Conservation (phyloP, 306 rosid species). For the Cicer arietinum region DNA sequence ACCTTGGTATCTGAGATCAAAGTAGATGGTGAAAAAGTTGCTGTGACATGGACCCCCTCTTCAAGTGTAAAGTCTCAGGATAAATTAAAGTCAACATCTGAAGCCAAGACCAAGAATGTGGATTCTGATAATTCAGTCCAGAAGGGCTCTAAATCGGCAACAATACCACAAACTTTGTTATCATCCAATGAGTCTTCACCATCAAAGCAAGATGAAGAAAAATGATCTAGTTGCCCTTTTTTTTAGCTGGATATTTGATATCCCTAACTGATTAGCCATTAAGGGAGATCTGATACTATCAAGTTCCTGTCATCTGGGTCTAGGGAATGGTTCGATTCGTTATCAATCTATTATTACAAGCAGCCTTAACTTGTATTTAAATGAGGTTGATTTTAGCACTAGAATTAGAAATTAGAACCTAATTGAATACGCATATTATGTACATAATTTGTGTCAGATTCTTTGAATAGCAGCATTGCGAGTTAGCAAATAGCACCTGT, state of each 20-base stretch:
- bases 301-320: neutral
- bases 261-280: slow-evolving; percentile 1
- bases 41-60: slow-evolving; percentile 44
- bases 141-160: slow-evolving; percentile 50
- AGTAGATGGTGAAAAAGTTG: slow-evolving; percentile 48
- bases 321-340: neutral
- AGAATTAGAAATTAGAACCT: neutral
- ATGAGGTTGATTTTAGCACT: neutral
- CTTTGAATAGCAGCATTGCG: neutral
- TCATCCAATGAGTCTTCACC: slow-evolving; percentile 45
- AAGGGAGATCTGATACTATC: neutral
- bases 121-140: slow-evolving; percentile 37
- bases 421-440: neutral
- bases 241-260: slow-evolving; percentile 64
- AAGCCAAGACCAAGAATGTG: slow-evolving; percentile 43
- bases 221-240: slow-evolving; percentile 62
- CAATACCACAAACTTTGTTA: slow-evolving; percentile 35
- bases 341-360: neutral
- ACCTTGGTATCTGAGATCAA: slow-evolving; percentile 52
- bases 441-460: slow-evolving; percentile 15
- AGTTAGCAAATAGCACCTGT: neutral
- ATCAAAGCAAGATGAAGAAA: slow-evolving; percentile 65
- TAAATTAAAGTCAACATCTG: slow-evolving; percentile 45
- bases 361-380: neutral
- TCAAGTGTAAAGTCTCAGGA: slow-evolving; percentile 42